These are phyloP conservation scores for Pseudogymnoascus sp. DNA, from an alignment of 2,329 filamentous ascomycete genomes.

Conservation along the genomic window DNA sequence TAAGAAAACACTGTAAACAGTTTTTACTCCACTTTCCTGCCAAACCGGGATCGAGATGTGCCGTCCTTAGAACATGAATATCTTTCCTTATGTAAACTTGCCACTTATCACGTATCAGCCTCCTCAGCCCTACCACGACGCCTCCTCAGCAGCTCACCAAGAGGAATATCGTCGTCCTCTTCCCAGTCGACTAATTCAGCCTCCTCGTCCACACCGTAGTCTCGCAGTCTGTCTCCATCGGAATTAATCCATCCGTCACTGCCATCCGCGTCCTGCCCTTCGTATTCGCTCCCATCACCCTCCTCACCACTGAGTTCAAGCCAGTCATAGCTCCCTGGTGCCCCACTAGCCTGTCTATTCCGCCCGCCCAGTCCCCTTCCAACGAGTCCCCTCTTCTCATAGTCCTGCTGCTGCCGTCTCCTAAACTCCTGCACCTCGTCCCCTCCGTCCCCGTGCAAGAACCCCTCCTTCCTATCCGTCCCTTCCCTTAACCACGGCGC, in stretches of 20 bases:
- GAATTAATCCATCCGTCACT: slow-evolving; percentile 62
- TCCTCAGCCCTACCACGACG: slow-evolving; percentile 29
- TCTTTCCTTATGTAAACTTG: not conserved
- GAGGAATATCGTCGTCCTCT: slow-evolving; percentile 56
- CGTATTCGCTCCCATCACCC: slow-evolving; percentile 23
- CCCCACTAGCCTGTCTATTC: slow-evolving; percentile 13
- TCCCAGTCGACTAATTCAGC: slow-evolving; percentile 42
- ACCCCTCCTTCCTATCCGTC: slow-evolving; percentile 15
- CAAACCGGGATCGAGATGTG: not conserved
- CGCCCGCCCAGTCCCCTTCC: slow-evolving; percentile 13
- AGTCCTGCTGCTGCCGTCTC: slow-evolving; percentile 42
- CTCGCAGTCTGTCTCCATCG: slow-evolving; percentile 64
- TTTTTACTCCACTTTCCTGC: not conserved
- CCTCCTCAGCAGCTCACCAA: slow-evolving; percentile 58
- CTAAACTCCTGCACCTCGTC: slow-evolving; percentile 40
- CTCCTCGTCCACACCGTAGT: slow-evolving; percentile 75
- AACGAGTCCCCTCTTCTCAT: slow-evolving; percentile 26
- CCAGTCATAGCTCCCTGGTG: not conserved
- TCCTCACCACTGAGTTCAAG: slow-evolving; percentile 17
- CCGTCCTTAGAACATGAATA: not conserved
- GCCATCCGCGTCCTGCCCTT: slow-evolving; percentile 31
- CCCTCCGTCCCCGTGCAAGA: slow-evolving; percentile 22
- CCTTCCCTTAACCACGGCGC: slow-evolving; percentile 8
- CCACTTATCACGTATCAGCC: not conserved
- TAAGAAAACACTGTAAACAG: not conserved